phyloP scores from a whole-genome alignment of 305 asterid genomes.

The Fraxinus angustifolia region DNA sequence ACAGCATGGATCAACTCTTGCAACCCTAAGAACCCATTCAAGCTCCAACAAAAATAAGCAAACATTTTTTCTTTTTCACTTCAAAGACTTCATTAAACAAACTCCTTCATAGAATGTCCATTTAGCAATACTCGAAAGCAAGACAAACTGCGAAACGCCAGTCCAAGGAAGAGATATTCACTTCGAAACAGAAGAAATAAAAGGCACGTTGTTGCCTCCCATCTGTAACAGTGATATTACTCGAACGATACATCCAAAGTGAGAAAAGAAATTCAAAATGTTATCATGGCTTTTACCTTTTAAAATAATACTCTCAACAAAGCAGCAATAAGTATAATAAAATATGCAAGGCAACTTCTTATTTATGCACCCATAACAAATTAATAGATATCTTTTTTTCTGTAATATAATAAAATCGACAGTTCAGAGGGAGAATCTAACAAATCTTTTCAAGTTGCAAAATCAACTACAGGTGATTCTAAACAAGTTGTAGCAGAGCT shows the following conservation, averaged over 20 bases:
- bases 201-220: neutral
- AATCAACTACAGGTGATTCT: conserved; percentile 34
- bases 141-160: neutral
- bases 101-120: neutral
- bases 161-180: neutral
- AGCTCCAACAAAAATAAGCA: neutral
- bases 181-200: neutral
- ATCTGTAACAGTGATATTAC: neutral
- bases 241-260: neutral
- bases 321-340: neutral
- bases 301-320: neutral
- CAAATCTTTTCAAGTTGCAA: conserved; percentile 34
- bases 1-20: neutral
- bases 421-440: conserved; percentile 22
- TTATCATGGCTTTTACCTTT: neutral
- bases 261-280: neutral
- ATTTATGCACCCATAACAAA: conserved; percentile 24
- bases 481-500: conserved; percentile 18
- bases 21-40: neutral
- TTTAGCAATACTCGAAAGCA: neutral
- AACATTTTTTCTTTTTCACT: neutral
- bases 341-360: neutral
- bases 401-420: conserved; percentile 24
- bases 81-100: neutral
- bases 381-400: conserved; percentile 15